Evolutionary conservation across 306 rosid genomes (phyloP).

Genomic region (Chamaecrista fasciculata): DNA sequence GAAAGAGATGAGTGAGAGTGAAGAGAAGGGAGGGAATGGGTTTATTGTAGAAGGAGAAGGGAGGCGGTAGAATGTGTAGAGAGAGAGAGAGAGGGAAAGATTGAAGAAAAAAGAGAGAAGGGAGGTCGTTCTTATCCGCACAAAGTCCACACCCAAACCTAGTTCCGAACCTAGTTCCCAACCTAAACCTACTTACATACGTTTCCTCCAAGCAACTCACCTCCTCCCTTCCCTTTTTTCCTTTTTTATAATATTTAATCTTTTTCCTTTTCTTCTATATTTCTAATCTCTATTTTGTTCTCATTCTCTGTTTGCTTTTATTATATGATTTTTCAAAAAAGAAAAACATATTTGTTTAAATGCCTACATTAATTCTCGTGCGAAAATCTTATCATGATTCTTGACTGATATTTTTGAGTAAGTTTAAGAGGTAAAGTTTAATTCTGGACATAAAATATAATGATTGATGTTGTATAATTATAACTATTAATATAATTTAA

Average conservation of each 20-base stretch:
- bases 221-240: constrained; percentile 61
- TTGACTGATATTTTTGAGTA: no score
- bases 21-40: constrained; percentile 55
- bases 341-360: no score
- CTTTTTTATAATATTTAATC: no score
- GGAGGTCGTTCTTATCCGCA: constrained; percentile 83
- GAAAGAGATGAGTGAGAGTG: not conserved
- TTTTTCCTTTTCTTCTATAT: not conserved
- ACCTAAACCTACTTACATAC: constrained; percentile 55
- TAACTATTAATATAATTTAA: no score
- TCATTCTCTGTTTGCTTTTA: no score
- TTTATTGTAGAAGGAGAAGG: constrained; percentile 62
- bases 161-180: constrained; percentile 41
- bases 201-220: constrained; percentile 80
- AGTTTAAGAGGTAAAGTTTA: no score
- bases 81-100: constrained; percentile 31
- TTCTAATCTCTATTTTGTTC: not conserved
- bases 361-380: no score
- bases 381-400: no score
- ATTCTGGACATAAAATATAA: no score
- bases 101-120: not conserved
- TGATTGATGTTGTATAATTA: no score
- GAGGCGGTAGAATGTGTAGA: constrained; percentile 51
- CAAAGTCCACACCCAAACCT: constrained; percentile 70
- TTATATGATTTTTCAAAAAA: no score